Evolutionary conservation across 2,329 filamentous ascomycete genomes (phyloP).

Genomic region (Colletotrichum sp.): DNA sequence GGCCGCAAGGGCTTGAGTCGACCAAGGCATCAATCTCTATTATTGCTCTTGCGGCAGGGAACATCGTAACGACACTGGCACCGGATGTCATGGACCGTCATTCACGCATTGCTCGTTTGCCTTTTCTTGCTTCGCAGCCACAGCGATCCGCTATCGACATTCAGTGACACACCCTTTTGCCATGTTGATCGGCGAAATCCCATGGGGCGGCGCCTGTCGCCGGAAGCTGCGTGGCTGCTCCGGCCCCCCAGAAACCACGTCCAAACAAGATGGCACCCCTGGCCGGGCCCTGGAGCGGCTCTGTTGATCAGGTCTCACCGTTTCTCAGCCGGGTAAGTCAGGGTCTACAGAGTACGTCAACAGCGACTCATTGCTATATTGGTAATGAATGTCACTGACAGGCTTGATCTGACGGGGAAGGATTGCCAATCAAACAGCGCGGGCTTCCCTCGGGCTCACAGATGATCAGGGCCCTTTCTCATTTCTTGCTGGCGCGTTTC

Average conservation of each 20-base stretch:
- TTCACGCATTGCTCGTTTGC: not conserved
- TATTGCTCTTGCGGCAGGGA: not conserved
- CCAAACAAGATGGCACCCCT: conserved; percentile 8
- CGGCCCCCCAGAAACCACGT: not conserved
- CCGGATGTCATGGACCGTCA: not conserved
- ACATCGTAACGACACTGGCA: not conserved
- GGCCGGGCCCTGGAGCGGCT: conserved; percentile 10
- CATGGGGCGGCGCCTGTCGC: not conserved
- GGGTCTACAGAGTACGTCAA: not conserved
- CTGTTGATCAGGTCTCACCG: conserved; percentile 21
- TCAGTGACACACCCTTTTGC: not conserved
- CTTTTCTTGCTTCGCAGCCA: not conserved
- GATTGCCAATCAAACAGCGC: conserved; percentile 4
- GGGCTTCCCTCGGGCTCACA: not conserved
- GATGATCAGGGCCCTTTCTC: conserved; percentile 14
- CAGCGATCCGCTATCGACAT: conserved; percentile 7
- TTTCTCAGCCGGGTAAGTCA: conserved; percentile 3
- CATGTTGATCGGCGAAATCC: conserved; percentile 11
- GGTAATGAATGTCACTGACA: not conserved
- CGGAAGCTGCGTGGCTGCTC: not conserved
- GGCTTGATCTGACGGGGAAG: not conserved
- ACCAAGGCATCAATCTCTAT: not conserved
- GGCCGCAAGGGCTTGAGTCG: not conserved
- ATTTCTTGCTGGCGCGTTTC: conserved; percentile 12
- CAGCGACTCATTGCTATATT: conserved; percentile 5